Conservation (phyloP, 805 yeast genomes). For the Saturnispora gosingensis region DNA sequence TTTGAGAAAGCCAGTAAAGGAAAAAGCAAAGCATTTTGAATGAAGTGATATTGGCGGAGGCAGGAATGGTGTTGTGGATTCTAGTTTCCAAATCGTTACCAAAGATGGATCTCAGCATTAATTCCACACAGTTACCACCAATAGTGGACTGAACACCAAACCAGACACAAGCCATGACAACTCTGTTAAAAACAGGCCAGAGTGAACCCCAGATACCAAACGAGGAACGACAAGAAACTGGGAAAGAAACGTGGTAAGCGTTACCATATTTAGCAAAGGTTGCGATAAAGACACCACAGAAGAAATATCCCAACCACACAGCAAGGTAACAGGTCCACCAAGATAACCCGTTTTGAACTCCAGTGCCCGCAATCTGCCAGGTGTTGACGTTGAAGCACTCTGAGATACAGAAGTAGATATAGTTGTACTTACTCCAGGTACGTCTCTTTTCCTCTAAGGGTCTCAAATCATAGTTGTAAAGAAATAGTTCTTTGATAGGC, state of each 20-base stretch:
- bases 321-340: constrained; percentile 17
- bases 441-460: constrained; percentile 25
- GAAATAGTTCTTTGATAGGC: constrained; percentile 50
- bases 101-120: constrained; percentile 27
- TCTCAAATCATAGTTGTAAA: constrained; percentile 31
- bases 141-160: constrained; percentile 37
- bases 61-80: constrained; percentile 33
- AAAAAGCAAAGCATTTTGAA: constrained; percentile 36
- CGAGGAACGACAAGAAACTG: constrained; percentile 34
- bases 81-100: constrained; percentile 20
- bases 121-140: constrained; percentile 36
- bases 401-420: constrained; percentile 16
- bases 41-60: constrained; percentile 30
- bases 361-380: constrained; percentile 28
- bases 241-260: constrained; percentile 42
- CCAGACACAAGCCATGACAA: constrained; percentile 38
- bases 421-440: constrained; percentile 23
- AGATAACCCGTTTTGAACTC: constrained; percentile 18
- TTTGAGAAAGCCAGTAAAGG: constrained; percentile 35
- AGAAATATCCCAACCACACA: constrained; percentile 15
- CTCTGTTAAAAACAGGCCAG: constrained; percentile 36
- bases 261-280: constrained; percentile 41
- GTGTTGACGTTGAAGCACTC: constrained; percentile 27
- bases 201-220: constrained; percentile 40
- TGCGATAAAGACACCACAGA: constrained; percentile 32